Base-by-base conservation (phyloP, 345 rosid species). In the Noccaea bulbosa region DNA sequence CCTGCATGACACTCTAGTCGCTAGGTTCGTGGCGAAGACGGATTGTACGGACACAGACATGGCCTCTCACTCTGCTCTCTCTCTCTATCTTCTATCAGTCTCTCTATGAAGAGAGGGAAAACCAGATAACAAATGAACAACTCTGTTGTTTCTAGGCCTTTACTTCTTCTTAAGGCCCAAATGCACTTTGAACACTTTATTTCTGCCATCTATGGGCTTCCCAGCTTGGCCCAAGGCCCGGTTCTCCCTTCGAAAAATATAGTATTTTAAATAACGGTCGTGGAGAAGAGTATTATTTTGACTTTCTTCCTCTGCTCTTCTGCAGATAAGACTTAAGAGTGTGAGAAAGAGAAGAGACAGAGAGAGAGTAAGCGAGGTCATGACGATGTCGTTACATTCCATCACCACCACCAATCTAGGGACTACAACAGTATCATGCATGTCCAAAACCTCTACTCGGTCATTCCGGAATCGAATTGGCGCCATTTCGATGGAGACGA, bases 21-120 rank as follows among this genome's bases (percentile, higher is more conserved):
- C 53, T 78, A 82, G 69, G 44, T 55, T 71, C 22, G 84, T 71
- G 58, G 54, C 53, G 74, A 70, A 56, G 52, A 69, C 64, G 40
- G 74, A 44, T 32, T 75, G 82, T 44, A 79, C 43, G 70, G 86
- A 62, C 39, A 65, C 61, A 47, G 79, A 47, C 83, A 79, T 82
- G n/a, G 53, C 12, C 7, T 10, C 59, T 20, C 12, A 8, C 17
- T 65, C 2, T 62, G 53, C 8, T 22, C 9, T 11, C 22, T 32
- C 14, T 46, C 7, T 32, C 1, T 20, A 20, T 20, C 22, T 20
- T 20, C 22, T 20, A 17, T 20, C 22, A 1, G 2, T 20, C 11
- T 33, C 15, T 46, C 62, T 6, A 6, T 8, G 8, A 46, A 9
- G 14, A 43, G 5, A 2, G 35, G 38, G 10, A n/a, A 69, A 57